phyloP scores from a whole-genome alignment of 768 basidiomycete species.

The Boletellus sp. region DNA sequence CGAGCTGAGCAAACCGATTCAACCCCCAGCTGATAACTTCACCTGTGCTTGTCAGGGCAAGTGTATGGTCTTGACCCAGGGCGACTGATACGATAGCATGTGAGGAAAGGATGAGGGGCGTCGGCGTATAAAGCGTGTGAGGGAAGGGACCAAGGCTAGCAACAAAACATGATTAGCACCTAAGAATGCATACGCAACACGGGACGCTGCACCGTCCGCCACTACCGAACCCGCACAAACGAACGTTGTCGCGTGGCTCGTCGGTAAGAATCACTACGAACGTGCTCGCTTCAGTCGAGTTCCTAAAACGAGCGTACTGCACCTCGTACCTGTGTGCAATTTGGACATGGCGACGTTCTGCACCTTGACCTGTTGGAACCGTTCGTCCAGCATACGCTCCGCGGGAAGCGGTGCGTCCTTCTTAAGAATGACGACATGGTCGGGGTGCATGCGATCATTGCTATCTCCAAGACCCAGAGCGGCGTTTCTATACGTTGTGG shows the following conservation, averaged over 20 bases:
- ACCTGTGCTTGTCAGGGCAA: conserved; percentile 75
- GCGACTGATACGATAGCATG: conserved; percentile 65
- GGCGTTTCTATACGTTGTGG: conserved; percentile 59
- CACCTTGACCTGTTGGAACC: conserved; percentile 63
- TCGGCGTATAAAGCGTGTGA: conserved; percentile 75
- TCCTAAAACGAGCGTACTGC: neutral
- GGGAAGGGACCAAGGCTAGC: conserved; percentile 67
- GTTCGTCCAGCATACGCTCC: conserved; percentile 33
- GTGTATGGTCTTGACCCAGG: conserved; percentile 91
- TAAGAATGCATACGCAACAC: neutral
- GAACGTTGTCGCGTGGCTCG: conserved; percentile 69
- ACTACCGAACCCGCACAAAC: conserved; percentile 85
- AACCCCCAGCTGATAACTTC: conserved; percentile 90
- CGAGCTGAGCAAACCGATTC: conserved; percentile 85
- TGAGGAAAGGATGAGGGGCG: conserved; percentile 54
- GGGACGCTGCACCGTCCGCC: conserved; percentile 67
- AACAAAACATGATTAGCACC: neutral
- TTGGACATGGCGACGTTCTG: conserved; percentile 44
- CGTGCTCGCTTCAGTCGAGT: neutral
- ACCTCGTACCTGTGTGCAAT: conserved; percentile 71
- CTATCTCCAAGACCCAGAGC: conserved; percentile 81
- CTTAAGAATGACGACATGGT: conserved; percentile 55
- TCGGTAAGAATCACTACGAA: conserved; percentile 59
- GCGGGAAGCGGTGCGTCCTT: conserved; percentile 14
- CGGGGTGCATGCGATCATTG: conserved; percentile 75